Base-by-base conservation (phyloP, 2,329 filamentous ascomycete species). In the Penicillium sp. region DNA sequence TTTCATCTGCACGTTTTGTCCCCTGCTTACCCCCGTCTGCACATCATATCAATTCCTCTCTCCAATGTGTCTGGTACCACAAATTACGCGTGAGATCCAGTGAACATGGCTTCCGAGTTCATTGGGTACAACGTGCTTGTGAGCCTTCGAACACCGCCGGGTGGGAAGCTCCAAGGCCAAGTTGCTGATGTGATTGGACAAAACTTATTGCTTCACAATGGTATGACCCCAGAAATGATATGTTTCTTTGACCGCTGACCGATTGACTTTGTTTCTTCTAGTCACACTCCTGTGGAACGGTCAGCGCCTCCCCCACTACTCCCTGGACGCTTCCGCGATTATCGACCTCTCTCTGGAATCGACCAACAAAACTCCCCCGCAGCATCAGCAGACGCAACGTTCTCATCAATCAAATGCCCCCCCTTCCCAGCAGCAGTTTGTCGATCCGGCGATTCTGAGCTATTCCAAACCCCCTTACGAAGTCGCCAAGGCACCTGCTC, bases 371-470 rank as follows among this genome's bases (percentile, higher is more conserved):
- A 41, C 45, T 25, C 49, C 58, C 25, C 20, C 58, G n/a, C 61
- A 67, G 38, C 52, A 14, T 24, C 54, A 54, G 20, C 50, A 60
- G 46, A 20, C 56, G 18, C 46, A 48, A 13, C 46, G 46, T 42
- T 53, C 51, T 13, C 45, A 53, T 31, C 46, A 58, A 27, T 22
- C 40, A 53, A 61, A 46, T 69, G 74, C 56, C 61, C 74, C 64
- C 28, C 54, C 61, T 30, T 52, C 62, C n/a, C 64, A 63, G 30
- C 66, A 76, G 27, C 63, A 77, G 0, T 90, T 94, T 63, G 80
- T 86, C n/a, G 90, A 95, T 63, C 90, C 90, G 10, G 90, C 90
- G 3, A 95, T 95, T 49, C 68, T 95, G 41, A 91, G 89, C 66
- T 81, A 89, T 67, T 70, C 75, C 9, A 72, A 69, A 53, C 65